A percentile compares a stretch with the other conserved stretches of the same genome.
Conservation (phyloP, 2,329 filamentous ascomycete genomes). For the Exophiala viscosa region DNA sequence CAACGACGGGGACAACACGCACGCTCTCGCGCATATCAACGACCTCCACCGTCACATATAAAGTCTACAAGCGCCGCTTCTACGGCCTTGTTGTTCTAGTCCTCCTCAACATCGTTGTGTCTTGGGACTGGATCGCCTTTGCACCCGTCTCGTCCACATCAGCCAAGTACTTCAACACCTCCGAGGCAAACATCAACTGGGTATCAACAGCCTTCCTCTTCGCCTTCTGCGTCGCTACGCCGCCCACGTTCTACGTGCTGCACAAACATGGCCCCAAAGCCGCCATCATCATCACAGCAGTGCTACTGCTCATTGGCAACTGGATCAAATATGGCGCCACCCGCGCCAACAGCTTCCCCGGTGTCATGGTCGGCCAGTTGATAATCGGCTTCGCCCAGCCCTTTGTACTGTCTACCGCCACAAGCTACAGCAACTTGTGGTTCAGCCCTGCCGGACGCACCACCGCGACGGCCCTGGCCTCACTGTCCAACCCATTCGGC, state of each 20-base stretch:
- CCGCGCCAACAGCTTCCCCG: slow-evolving; percentile 58
- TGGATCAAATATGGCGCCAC: slow-evolving; percentile 84
- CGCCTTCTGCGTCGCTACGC: slow-evolving; percentile 70
- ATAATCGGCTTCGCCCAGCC: slow-evolving; percentile 85
- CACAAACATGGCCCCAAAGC: slow-evolving; percentile 72
- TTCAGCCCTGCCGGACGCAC: slow-evolving; percentile 82
- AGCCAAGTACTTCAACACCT: slow-evolving; percentile 70
- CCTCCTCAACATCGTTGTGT: slow-evolving; percentile 85
- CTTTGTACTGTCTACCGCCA: slow-evolving; percentile 84
- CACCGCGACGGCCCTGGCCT: slow-evolving; percentile 79
- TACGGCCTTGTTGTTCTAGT: slow-evolving; percentile 81
- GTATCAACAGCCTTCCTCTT: slow-evolving; percentile 84
- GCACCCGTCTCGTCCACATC: slow-evolving; percentile 74
- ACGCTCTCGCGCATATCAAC: slow-evolving; percentile 24
- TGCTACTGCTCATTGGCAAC: slow-evolving; percentile 75
- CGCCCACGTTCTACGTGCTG: slow-evolving; percentile 72
- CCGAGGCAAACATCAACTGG: slow-evolving; percentile 83
- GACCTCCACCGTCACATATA: slow-evolving; percentile 35
- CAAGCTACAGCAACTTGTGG: slow-evolving; percentile 90
- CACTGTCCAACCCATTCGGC: slow-evolving; percentile 83
- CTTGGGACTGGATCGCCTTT: slow-evolving; percentile 97
- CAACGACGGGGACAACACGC: not conserved
- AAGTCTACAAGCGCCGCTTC: slow-evolving; percentile 80
- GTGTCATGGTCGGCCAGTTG: slow-evolving; percentile 88
- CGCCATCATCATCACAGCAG: slow-evolving; percentile 65